These are phyloP conservation scores for Diaporthe citriasiana DNA, from an alignment of 2,329 filamentous ascomycete species.

Conservation along the genomic window DNA sequence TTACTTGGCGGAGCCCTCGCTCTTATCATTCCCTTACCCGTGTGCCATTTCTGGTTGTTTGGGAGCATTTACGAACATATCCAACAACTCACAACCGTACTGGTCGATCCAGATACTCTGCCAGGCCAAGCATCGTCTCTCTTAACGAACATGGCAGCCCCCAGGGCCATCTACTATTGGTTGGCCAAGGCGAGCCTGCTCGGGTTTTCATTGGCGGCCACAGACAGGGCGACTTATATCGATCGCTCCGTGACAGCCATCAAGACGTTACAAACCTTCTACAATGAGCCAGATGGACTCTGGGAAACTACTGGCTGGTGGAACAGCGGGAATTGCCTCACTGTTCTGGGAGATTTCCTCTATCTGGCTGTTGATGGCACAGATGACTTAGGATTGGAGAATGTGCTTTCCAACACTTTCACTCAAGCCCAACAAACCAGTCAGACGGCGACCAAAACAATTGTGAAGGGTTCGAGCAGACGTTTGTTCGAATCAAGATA, in stretches of 20 bases:
- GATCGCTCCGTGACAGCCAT: slow-evolving; percentile 52
- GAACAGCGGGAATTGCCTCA: slow-evolving; percentile 79
- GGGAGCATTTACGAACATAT: not conserved
- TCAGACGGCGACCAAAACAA: slow-evolving; percentile 55
- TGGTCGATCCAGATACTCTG: not conserved
- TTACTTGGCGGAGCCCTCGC: not conserved
- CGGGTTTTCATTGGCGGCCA: slow-evolving; percentile 24
- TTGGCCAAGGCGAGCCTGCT: slow-evolving; percentile 11
- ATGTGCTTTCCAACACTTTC: slow-evolving; percentile 61
- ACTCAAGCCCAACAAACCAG: slow-evolving; percentile 58
- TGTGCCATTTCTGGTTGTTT: not conserved
- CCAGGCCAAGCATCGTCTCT: not conserved
- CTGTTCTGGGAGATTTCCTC: slow-evolving; percentile 70
- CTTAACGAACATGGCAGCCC: not conserved
- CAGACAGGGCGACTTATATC: slow-evolving; percentile 50
- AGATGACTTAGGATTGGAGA: slow-evolving; percentile 55
- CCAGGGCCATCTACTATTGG: slow-evolving; percentile 13
- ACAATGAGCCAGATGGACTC: slow-evolving; percentile 70
- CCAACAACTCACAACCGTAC: not conserved
- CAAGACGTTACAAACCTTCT: slow-evolving; percentile 70
- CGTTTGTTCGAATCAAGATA: slow-evolving; percentile 58
- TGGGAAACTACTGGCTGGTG: slow-evolving; percentile 80
- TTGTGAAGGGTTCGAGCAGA: slow-evolving; percentile 46
- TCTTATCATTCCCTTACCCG: not conserved
- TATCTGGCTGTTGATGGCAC: slow-evolving; percentile 51